Base-by-base conservation (phyloP, 2,329 filamentous ascomycete genomes). In the Sarocladium kiliense region DNA sequence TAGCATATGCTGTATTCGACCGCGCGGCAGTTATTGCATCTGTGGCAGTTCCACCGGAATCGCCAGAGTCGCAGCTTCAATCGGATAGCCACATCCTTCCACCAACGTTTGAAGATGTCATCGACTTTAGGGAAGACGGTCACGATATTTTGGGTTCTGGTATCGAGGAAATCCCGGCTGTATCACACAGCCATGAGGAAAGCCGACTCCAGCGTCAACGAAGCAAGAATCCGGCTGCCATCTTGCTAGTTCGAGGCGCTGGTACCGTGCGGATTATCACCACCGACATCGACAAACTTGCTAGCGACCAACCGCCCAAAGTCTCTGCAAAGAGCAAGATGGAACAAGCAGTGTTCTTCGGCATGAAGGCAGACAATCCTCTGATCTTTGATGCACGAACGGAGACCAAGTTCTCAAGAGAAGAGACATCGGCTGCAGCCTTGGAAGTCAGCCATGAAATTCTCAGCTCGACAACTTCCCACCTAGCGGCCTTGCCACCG, bases 271-370 rank as follows among this genome's bases (percentile, higher is more conserved):
- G 85, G 53, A 69, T 88, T 41, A 74, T 81, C 18, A 77, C 81
- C 19, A 77, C 78, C 7, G 81, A 86, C 53, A 72, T 82, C 45
- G 78, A 83, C 58, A 81, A 78, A 57, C 85, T 87, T 62, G 77
- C 77, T 12, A 81, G 79, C 58, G 79, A 81, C 54, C 71, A 73
- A 54, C 77, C 82, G 3, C 84, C 82, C 1, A 72, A 77, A 60
- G 82, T 96, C 16, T 92, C 89, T 1, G 88, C 90, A 6, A 94
- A 91, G 71, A 89, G 85, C 71, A 96, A 94, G 71, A 79, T 99
- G 39, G 91, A 97, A 66, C 92, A 99, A 72, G 92, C 92, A 2
- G 88, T 97, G 1, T 97, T 97, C 71, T 97, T 91, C 66, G 92
- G 92, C 2, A 84, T 84, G 49, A 85, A 89, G 66, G 80, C 86